These are phyloP conservation scores for Schizopora paradoxa DNA, from an alignment of 1,284 basidiomycete species.

Conservation along the genomic window DNA sequence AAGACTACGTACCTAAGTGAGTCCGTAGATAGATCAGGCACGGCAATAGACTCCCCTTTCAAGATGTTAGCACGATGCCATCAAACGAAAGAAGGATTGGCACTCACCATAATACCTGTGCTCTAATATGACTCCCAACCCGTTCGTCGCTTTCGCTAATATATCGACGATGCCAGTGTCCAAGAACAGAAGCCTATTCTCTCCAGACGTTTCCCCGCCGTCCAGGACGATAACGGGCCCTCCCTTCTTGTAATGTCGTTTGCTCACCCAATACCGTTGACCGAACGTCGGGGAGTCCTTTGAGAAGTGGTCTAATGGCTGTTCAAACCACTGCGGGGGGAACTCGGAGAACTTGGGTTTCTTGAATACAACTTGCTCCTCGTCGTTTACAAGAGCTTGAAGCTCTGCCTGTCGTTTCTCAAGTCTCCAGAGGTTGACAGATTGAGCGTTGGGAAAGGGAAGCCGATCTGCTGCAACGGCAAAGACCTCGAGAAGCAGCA, in stretches of 20 bases:
- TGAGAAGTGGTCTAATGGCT: constrained; percentile 80
- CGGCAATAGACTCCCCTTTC: constrained; percentile 77
- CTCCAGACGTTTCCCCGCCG: constrained; percentile 80
- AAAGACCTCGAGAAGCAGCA: too few relatives aligned
- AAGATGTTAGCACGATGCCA: constrained; percentile 20
- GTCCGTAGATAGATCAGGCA: constrained; percentile 75
- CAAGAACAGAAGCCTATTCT: constrained; percentile 62
- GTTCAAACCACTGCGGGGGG: constrained; percentile 65
- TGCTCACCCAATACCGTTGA: constrained; percentile 87
- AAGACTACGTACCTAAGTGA: constrained; percentile 48
- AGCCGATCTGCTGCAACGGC: too few relatives aligned
- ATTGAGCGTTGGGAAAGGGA: constrained; percentile 15
- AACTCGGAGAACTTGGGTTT: constrained; percentile 29
- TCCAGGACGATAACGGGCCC: constrained; percentile 80
- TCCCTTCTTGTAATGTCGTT: constrained; percentile 71
- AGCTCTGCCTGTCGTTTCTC: neutral
- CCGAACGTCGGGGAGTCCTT: constrained; percentile 48
- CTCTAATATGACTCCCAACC: constrained; percentile 86
- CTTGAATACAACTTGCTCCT: neutral
- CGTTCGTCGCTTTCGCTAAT: constrained; percentile 76
- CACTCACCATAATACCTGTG: constrained; percentile 77
- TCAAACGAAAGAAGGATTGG: constrained; percentile 18
- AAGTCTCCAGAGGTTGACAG: constrained; percentile 14
- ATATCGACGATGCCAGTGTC: constrained; percentile 86
- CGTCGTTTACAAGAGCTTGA: neutral